These are phyloP conservation scores for Herpetomonas tarakana DNA, from an alignment of 208 protist genomes.

Conservation along the genomic window DNA sequence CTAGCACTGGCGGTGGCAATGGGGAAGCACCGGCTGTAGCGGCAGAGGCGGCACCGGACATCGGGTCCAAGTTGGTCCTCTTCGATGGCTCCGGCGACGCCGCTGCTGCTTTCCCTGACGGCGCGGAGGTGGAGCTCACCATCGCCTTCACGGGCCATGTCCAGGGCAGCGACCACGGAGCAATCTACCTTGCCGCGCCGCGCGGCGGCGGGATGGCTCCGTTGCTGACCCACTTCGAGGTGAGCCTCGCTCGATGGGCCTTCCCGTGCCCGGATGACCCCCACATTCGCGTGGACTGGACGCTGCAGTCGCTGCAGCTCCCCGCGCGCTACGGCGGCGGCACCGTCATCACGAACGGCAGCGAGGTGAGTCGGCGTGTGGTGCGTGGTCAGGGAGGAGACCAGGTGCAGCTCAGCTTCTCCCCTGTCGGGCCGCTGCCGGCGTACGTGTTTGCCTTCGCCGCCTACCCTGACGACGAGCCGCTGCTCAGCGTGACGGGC, in stretches of 20 bases:
- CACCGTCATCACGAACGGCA: constrained; percentile 38
- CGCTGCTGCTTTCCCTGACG: constrained; percentile 20
- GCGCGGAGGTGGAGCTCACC: constrained; percentile 43
- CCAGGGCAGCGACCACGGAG: constrained; percentile 45
- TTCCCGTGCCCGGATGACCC: constrained; percentile 84
- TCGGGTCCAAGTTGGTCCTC: constrained; percentile 51
- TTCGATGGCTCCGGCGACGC: constrained; percentile 27
- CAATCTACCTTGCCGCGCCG: constrained; percentile 40
- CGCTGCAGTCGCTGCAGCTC: constrained; percentile 48
- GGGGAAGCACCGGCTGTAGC: too few relatives aligned
- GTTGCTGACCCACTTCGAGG: constrained; percentile 82
- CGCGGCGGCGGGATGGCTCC: constrained; percentile 8
- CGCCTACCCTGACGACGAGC: constrained; percentile 14
- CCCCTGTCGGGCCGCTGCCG: constrained; percentile 48
- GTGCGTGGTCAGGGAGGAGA: constrained; percentile 18
- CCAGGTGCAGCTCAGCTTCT: constrained; percentile 28
- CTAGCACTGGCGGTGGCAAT: too few relatives aligned
- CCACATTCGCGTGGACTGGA: constrained; percentile 58
- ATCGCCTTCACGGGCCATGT: constrained; percentile 49
- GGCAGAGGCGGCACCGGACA: too few relatives aligned
- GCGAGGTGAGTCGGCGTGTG: constrained; percentile 16
- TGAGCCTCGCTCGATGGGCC: constrained; percentile 66
- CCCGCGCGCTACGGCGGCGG: constrained; percentile 22
- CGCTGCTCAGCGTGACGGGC: constrained; percentile 1
- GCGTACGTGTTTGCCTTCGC: constrained; percentile 74